Conservation (phyloP, 2,329 filamentous ascomycete species). For the Thelonectria rubi region DNA sequence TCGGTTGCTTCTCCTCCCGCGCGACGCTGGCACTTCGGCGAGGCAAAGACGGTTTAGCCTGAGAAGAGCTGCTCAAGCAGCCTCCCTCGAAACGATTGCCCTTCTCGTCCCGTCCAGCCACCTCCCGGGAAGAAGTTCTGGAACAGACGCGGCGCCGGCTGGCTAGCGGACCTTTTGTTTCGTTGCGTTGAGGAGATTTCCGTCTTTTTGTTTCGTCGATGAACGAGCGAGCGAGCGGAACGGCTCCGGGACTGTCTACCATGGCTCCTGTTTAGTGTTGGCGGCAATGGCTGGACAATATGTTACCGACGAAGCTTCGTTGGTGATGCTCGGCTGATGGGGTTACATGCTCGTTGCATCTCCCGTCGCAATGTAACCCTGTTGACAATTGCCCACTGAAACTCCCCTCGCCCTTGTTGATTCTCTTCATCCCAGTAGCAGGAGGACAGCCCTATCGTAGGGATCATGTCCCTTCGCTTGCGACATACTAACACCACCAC, state of each 20-base stretch:
- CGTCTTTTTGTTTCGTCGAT: not conserved
- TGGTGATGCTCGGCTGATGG: not conserved
- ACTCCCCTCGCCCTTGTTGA: too few relatives aligned
- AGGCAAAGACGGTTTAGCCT: conserved; percentile 13
- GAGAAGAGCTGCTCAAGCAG: too few relatives aligned
- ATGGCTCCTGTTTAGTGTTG: not conserved
- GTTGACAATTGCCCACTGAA: not conserved
- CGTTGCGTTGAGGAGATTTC: conserved; percentile 2
- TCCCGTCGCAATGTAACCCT: conserved; percentile 9
- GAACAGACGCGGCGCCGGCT: conserved; percentile 5
- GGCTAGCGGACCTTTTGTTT: conserved; percentile 11
- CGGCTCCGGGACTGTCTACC: too few relatives aligned
- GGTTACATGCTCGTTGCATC: not conserved
- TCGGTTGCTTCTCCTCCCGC: too few relatives aligned
- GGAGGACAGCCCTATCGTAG: too few relatives aligned
- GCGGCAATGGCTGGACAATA: not conserved
- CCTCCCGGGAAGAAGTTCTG: conserved; percentile 8
- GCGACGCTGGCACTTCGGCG: not conserved
- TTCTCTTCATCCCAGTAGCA: not conserved
- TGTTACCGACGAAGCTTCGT: too few relatives aligned
- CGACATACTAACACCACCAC: too few relatives aligned
- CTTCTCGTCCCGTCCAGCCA: not conserved
- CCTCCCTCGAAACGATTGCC: not conserved
- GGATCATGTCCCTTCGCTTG: too few relatives aligned
- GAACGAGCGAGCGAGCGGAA: not conserved